Conservation (phyloP, 768 basidiomycete genomes). For the Serendipita sp. region DNA sequence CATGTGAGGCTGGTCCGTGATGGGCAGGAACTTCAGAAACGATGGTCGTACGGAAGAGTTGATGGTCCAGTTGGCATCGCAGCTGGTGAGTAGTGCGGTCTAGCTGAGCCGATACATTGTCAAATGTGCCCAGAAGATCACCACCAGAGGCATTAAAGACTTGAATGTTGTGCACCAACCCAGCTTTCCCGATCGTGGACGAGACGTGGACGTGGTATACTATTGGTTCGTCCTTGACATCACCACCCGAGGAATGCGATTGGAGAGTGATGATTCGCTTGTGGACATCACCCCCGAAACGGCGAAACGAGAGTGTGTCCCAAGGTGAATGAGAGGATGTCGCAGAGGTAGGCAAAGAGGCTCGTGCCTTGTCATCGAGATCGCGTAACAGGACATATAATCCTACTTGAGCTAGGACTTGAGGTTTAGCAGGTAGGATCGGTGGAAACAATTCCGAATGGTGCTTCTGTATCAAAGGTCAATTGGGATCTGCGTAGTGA, state of each 20-base stretch:
- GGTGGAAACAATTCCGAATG: slow-evolving; percentile 66
- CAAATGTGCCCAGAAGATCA: slow-evolving; percentile 18
- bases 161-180: slow-evolving; percentile 27
- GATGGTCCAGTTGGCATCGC: slow-evolving; percentile 29
- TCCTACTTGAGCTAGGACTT: slow-evolving; percentile 62
- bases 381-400: slow-evolving; percentile 60
- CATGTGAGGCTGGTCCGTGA: slow-evolving; percentile 37
- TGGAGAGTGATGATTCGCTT: slow-evolving; percentile 49
- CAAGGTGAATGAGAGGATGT: slow-evolving; percentile 38
- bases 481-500: neutral
- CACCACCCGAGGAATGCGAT: slow-evolving; percentile 25
- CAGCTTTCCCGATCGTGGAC: slow-evolving; percentile 31
- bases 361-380: slow-evolving; percentile 20
- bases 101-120: neutral
- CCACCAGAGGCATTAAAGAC: slow-evolving; percentile 10
- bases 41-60: slow-evolving; percentile 45
- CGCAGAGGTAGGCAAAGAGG: slow-evolving; percentile 13
- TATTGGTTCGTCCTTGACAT: slow-evolving; percentile 9
- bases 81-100: slow-evolving; percentile 31
- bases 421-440: slow-evolving; percentile 37
- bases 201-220: slow-evolving; percentile 25
- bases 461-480: slow-evolving; percentile 46
- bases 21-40: slow-evolving; percentile 40
- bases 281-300: slow-evolving; percentile 63
- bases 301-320: slow-evolving; percentile 50